phyloP scores from a whole-genome alignment of 148 eudicot species.

The Vaccinium macrocarpon region DNA sequence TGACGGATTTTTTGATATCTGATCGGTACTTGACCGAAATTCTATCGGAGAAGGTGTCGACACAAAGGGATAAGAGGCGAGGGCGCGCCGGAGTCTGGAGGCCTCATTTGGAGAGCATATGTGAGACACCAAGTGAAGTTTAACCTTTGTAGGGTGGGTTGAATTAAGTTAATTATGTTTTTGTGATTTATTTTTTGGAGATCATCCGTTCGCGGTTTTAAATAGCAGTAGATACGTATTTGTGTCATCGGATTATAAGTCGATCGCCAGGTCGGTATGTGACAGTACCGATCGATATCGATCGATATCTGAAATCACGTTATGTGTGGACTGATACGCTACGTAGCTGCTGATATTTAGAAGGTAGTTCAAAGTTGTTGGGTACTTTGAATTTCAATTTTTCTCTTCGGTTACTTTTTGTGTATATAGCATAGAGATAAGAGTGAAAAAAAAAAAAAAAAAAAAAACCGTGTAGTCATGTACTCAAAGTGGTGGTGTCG shows the following conservation, averaged over 20 bases:
- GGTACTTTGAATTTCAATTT: not conserved
- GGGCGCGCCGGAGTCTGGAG: slow-evolving; percentile 78
- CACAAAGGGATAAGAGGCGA: slow-evolving; percentile 58
- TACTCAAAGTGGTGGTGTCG: not conserved
- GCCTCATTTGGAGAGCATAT: slow-evolving; percentile 70
- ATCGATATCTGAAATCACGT: not conserved
- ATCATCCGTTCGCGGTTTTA: not conserved
- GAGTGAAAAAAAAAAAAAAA: not conserved
- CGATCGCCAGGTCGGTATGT: not conserved
- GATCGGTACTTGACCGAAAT: slow-evolving; percentile 81
- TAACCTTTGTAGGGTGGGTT: not conserved
- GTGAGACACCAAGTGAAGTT: slow-evolving; percentile 43
- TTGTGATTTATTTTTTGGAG: not conserved
- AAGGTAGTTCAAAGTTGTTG: not conserved
- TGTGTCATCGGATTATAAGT: not conserved
- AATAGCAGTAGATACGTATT: slow-evolving; percentile 1
- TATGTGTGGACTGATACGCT: not conserved
- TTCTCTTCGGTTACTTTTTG: not conserved
- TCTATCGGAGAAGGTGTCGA: slow-evolving; percentile 64
- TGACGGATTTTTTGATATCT: slow-evolving; percentile 29
- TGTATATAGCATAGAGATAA: not conserved
- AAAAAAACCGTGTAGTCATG: not conserved
- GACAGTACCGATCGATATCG: not conserved
- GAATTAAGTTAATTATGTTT: not conserved
- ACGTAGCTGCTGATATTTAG: not conserved